These are phyloP conservation scores for Gaeumannomyces tritici DNA, from an alignment of 2,329 filamentous ascomycete species.

Conservation along the genomic window DNA sequence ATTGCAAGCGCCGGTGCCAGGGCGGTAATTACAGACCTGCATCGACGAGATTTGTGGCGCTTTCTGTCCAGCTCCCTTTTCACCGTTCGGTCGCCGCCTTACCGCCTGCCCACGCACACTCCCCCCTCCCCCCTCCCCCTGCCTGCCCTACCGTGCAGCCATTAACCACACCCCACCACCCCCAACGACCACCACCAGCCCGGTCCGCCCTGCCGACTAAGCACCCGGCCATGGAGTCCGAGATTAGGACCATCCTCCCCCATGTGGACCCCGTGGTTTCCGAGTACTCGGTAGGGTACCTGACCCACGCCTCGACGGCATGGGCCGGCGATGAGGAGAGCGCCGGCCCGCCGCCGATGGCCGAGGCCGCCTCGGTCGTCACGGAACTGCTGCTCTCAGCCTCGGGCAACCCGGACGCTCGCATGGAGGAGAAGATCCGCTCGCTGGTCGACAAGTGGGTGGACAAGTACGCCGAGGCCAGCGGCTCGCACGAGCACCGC, in stretches of 20 bases:
- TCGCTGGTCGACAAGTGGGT: conserved; percentile 87
- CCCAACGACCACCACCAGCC: neutral
- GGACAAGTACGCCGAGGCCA: conserved; percentile 63
- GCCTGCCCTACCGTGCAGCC: neutral
- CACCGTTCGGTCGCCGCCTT: neutral
- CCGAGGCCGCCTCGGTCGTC: conserved; percentile 74
- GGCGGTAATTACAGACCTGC: neutral
- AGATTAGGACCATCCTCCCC: conserved; percentile 76
- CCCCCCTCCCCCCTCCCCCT: too few relatives aligned
- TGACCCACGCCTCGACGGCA: conserved; percentile 82
- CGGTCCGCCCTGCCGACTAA: neutral
- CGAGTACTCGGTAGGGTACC: conserved; percentile 88
- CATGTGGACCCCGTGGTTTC: conserved; percentile 82
- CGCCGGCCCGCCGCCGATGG: conserved; percentile 62
- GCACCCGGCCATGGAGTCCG: conserved; percentile 68
- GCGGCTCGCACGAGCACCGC: conserved; percentile 58
- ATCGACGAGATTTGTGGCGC: neutral
- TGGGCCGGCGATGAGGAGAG: conserved; percentile 55
- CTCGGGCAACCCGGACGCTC: conserved; percentile 67
- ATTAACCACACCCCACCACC: neutral
- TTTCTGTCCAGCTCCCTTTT: neutral
- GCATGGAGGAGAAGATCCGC: conserved; percentile 69
- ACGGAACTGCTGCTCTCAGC: conserved; percentile 88
- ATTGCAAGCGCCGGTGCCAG: neutral
- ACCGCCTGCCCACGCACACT: neutral